A percentile compares a stretch with the other conserved stretches of the same genome.
Evolutionary conservation across 768 basidiomycete genomes (phyloP).

Genomic region (Tubosaeta sp.): DNA sequence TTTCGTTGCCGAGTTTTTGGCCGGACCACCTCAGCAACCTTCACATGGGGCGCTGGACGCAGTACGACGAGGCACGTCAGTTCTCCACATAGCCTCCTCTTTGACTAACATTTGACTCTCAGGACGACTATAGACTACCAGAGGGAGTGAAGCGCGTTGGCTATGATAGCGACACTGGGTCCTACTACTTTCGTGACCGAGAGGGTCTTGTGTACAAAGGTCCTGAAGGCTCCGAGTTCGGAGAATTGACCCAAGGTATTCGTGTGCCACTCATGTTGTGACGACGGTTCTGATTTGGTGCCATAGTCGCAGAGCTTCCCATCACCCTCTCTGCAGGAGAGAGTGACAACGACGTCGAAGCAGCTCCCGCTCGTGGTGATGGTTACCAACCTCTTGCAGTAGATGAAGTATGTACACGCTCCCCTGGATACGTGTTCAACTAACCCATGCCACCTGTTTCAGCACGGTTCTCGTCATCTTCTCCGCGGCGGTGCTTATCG

Average conservation of each 20-base stretch:
- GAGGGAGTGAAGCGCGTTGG: slow-evolving; percentile 61
- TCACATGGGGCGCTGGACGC: slow-evolving; percentile 36
- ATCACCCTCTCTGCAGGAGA: slow-evolving; percentile 23
- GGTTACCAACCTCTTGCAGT: slow-evolving; percentile 53
- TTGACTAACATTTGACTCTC: slow-evolving; percentile 2
- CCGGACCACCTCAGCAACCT: slow-evolving; percentile 15
- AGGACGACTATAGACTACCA: slow-evolving; percentile 53
- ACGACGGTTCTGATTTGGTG: background rate
- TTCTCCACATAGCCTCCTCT: background rate
- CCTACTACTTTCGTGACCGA: slow-evolving; percentile 59
- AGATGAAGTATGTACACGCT: slow-evolving; percentile 39
- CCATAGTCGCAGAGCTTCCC: slow-evolving; percentile 31
- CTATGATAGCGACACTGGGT: slow-evolving; percentile 67
- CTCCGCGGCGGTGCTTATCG: slow-evolving; percentile 48
- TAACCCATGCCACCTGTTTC: slow-evolving; percentile 23
- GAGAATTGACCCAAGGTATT: slow-evolving; percentile 44
- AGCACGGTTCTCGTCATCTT: slow-evolving; percentile 29
- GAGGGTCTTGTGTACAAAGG: slow-evolving; percentile 55
- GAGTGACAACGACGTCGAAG: slow-evolving; percentile 48
- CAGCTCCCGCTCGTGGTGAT: slow-evolving; percentile 48
- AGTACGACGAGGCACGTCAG: slow-evolving; percentile 30
- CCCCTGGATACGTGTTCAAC: background rate
- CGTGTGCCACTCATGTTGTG: background rate
- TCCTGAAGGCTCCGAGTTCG: slow-evolving; percentile 58
- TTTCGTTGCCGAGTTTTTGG: slow-evolving; percentile 12